These are phyloP conservation scores for Calocybe cyanea DNA, from an alignment of 768 basidiomycete genomes.

Conservation along the genomic window DNA sequence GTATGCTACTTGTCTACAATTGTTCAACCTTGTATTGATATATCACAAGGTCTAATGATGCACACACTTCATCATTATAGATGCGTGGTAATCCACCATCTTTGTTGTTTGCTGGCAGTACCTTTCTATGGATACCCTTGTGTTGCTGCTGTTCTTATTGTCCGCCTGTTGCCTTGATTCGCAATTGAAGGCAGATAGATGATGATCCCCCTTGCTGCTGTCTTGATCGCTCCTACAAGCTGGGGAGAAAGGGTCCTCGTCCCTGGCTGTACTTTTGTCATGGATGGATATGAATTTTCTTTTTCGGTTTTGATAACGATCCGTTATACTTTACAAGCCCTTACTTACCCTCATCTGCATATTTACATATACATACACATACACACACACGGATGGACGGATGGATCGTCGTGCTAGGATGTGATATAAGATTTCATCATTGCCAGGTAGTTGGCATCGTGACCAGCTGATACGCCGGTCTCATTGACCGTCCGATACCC, in stretches of 20 bases:
- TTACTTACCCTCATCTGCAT: conserved; percentile 8
- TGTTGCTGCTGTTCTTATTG: neutral
- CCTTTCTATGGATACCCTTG: conserved; percentile 18
- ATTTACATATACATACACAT: no score
- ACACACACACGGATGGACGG: conserved; percentile 9
- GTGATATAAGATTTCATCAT: no score
- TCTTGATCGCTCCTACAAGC: conserved; percentile 4
- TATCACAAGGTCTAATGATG: conserved; percentile 19
- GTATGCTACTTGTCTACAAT: conserved; percentile 15
- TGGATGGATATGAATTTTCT: conserved; percentile 6
- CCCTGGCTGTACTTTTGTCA: conserved; percentile 1
- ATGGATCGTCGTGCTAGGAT: no score
- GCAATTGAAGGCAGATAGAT: conserved; percentile 1
- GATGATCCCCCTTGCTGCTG: neutral
- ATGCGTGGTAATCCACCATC: no score
- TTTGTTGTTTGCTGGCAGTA: no score
- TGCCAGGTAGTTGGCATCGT: conserved; percentile 15
- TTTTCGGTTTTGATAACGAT: conserved; percentile 9
- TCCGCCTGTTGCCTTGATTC: conserved; percentile 7
- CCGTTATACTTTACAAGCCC: conserved; percentile 15
- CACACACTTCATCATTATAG: neutral
- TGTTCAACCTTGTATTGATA: neutral
- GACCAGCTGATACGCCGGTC: conserved; percentile 7
- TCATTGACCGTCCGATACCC: conserved; percentile 9
- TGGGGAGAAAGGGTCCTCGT: conserved; percentile 6